Evolutionary conservation across 1,284 basidiomycete species (phyloP).

Genomic region (Melampsora abietis-canadensis): DNA sequence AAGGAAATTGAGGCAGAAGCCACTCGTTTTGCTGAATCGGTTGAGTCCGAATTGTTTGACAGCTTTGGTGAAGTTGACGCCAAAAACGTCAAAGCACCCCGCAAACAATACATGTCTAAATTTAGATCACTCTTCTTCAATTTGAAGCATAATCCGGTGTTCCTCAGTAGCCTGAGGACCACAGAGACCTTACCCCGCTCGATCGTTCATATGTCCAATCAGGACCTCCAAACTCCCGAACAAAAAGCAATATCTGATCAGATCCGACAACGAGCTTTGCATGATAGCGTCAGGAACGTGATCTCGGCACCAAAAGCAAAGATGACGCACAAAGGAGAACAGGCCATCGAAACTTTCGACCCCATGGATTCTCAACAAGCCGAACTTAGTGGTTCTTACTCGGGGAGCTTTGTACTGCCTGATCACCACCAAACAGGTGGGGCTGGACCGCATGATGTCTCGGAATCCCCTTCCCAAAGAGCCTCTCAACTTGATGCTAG

Average conservation of each 20-base stretch:
- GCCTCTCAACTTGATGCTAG: not conserved
- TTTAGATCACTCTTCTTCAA: constrained; percentile 38
- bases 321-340: constrained; percentile 81
- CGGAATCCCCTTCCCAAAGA: constrained; percentile 2
- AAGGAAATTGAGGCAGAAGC: not conserved
- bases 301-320: constrained; percentile 70
- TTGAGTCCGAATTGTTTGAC: constrained; percentile 36
- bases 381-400: not conserved
- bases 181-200: constrained; percentile 22
- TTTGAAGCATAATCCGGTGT: constrained; percentile 28
- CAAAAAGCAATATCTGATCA: constrained; percentile 71
- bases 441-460: not conserved
- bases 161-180: constrained; percentile 30
- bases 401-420: not conserved
- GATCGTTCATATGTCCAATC: constrained; percentile 73
- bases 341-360: constrained; percentile 71
- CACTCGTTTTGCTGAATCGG: constrained; percentile 31
- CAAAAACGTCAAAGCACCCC: constrained; percentile 33
- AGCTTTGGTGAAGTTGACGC: constrained; percentile 36
- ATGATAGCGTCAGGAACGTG: constrained; percentile 74
- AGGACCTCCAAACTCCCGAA: constrained; percentile 78
- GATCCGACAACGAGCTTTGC: constrained; percentile 72
- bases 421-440: not conserved
- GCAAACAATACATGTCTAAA: constrained; percentile 37
- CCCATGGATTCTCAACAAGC: constrained; percentile 18